Base-by-base conservation (phyloP, 495 filamentous ascomycete species). In the Lepraria neglecta region DNA sequence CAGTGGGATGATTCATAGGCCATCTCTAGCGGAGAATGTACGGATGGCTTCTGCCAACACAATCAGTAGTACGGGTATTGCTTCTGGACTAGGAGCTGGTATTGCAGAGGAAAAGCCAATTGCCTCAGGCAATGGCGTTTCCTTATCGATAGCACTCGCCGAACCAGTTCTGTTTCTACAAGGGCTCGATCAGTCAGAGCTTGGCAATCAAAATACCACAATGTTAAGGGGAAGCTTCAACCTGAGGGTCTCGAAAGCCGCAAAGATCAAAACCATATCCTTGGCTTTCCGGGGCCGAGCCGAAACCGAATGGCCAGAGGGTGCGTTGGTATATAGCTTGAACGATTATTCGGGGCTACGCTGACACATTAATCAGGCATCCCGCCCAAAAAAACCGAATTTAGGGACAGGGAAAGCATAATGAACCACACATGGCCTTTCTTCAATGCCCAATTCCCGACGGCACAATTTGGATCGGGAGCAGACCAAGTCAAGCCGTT, bases 261-360 rank as follows among this genome's bases (percentile, higher is more conserved):
- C 90, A 44, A 98, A 98, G 76, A 87, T 98, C 62, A 97, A 95
- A 77, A 86, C 91, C n/a, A 82, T 98, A 33, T 89, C 88, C 6
- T 76, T 98, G 53, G 89, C 86, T 65, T 92, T 98, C 66, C 81
- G 84, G 33, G 94, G 92, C 19, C 87, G 86, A 69, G 87, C 91
- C 3, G 84, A 87, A 64, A 98, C 94, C 0, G 91, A 96, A 69
- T 98, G 94, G 94, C 94, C 95, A 24, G 94, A 98, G 78, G 94
- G 87, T 89, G 74, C 28, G 72, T 54, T 15, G 35, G 27, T 54
- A n/a, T 35, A 54, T n/a, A 54, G 51, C 17, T 17, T 30, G 19
- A 35, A 52, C 43, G 17, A n/a, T 42, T 6, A 35, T n/a, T 17
- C 53, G 3, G 27, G 4, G 24, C 47, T 53, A 7, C 28, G 21